phyloP scores from a whole-genome alignment of 371 early-diverging fungal species.

The Lichtheimia ornata region DNA sequence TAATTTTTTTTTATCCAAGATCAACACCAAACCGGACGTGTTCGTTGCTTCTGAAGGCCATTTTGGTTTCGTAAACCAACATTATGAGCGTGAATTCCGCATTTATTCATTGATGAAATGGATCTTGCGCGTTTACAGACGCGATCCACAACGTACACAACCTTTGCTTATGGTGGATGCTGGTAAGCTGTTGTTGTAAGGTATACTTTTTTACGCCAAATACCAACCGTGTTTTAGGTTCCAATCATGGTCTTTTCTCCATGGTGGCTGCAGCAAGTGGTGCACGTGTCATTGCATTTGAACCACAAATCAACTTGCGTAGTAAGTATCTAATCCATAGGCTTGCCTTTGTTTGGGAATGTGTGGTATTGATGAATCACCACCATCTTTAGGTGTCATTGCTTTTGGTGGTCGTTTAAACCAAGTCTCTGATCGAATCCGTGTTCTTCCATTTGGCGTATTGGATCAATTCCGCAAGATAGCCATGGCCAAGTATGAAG shows the following conservation, averaged over 20 bases:
- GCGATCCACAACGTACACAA: constrained; percentile 28
- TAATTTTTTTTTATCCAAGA: constrained; percentile 17
- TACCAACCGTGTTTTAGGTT: constrained; percentile 21
- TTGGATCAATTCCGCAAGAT: constrained; percentile 37
- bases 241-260: constrained; percentile 50
- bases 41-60: constrained; percentile 41
- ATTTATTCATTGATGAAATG: constrained; percentile 53
- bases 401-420: constrained; percentile 39
- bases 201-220: too few relatives aligned
- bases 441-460: constrained; percentile 47
- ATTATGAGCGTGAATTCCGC: constrained; percentile 44
- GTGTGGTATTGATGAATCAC: too few relatives aligned
- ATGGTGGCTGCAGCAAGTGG: constrained; percentile 49
- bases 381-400: constrained; percentile 30
- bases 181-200: constrained; percentile 20
- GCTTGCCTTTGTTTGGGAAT: too few relatives aligned
- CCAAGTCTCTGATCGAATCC: constrained; percentile 33
- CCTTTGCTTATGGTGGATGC: constrained; percentile 51
- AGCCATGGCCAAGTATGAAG: constrained; percentile 40
- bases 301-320: constrained; percentile 46
- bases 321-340: constrained; percentile 29
- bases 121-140: constrained; percentile 48
- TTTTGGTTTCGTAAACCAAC: constrained; percentile 29
- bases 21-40: constrained; percentile 48
- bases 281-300: constrained; percentile 46